These are phyloP conservation scores for Pelargonium myrrhifolium DNA, from an alignment of 441 rosid genomes.

Conservation along the genomic window DNA sequence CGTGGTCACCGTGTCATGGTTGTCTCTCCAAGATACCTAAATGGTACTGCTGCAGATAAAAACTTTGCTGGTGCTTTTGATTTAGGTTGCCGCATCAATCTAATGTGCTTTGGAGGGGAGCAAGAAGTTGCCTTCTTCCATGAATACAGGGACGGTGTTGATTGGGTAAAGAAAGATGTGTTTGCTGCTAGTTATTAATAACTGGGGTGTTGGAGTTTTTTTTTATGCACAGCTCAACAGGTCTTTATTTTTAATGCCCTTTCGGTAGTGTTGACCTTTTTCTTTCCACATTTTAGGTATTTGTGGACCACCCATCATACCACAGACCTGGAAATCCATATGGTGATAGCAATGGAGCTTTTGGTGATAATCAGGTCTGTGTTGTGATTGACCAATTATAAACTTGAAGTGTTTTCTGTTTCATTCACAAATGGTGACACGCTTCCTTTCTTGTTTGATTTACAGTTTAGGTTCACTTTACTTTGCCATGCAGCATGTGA, in stretches of 20 bases:
- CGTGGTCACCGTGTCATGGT: constrained; percentile 97
- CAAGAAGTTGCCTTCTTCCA: constrained; percentile 84
- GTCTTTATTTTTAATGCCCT: no score
- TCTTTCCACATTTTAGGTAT: constrained; percentile 41
- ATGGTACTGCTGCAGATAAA: constrained; percentile 48
- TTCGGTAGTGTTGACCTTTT: no score
- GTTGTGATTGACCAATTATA: not conserved
- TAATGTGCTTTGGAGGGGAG: constrained; percentile 64
- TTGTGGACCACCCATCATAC: constrained; percentile 74
- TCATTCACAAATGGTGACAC: constrained; percentile 24
- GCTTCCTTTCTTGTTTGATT: constrained; percentile 26
- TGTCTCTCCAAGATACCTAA: constrained; percentile 71
- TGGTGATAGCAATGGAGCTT: constrained; percentile 76
- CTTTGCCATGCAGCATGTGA: constrained; percentile 97
- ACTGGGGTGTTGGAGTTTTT: no score
- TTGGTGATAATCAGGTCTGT: constrained; percentile 82
- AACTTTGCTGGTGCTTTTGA: constrained; percentile 42
- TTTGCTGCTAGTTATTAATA: constrained; percentile 12
- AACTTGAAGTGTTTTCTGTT: not conserved
- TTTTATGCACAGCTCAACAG: not conserved
- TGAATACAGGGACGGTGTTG: constrained; percentile 80
- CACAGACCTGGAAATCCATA: constrained; percentile 90
- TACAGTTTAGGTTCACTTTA: constrained; percentile 85
- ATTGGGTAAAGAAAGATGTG: constrained; percentile 54
- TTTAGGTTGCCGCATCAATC: constrained; percentile 32